Evolutionary conservation across 176 grass and related monocot species (phyloP).

Genomic region (Cenchrus americanus): DNA sequence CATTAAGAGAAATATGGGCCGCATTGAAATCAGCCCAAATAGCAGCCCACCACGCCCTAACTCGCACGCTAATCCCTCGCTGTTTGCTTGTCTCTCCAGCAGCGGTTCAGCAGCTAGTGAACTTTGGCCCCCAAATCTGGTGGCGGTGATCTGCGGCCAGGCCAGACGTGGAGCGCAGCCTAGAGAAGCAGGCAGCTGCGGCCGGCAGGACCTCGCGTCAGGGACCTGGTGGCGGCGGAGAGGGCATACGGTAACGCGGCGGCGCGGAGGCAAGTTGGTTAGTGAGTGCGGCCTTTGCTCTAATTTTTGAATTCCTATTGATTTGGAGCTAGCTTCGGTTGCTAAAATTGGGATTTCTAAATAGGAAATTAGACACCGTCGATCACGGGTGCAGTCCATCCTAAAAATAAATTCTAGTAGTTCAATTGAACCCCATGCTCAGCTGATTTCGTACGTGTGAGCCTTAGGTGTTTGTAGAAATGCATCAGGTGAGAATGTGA

Average conservation of each 20-base stretch:
- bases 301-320: neutral
- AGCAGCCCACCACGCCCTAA: too few relatives aligned
- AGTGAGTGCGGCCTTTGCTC: neutral
- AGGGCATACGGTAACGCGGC: neutral
- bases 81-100: neutral
- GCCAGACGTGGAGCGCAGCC: neutral
- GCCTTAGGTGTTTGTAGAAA: conserved; percentile 47
- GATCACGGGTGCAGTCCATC: neutral
- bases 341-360: neutral
- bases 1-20: too few relatives aligned
- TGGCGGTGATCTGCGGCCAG: neutral
- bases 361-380: neutral
- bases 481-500: conserved; percentile 24
- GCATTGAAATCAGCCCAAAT: too few relatives aligned
- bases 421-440: neutral
- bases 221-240: neutral
- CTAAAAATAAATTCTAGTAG: neutral
- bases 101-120: neutral
- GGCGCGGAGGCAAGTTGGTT: conserved; percentile 2
- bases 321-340: neutral
- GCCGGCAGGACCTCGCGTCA: neutral
- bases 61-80: too few relatives aligned
- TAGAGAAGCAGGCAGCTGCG: neutral
- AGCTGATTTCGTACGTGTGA: neutral
- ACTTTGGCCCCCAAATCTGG: neutral